Evolutionary conservation across 2,329 filamentous ascomycete species (phyloP).

Genomic region (Chaetomium sp.): DNA sequence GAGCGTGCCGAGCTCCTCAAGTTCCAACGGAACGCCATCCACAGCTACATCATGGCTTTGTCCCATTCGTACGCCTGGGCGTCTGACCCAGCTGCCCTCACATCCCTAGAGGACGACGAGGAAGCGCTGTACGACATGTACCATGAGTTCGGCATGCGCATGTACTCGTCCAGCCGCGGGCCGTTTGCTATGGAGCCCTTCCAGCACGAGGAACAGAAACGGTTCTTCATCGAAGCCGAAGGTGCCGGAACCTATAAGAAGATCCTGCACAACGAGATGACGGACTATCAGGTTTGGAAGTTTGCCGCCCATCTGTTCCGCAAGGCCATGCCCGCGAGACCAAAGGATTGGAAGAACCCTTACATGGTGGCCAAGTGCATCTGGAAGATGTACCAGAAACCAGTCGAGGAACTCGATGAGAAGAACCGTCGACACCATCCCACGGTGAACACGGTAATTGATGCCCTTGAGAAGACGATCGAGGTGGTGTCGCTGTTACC

Average conservation of each 20-base stretch:
- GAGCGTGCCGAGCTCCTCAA: slow-evolving; percentile 66
- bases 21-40: slow-evolving; percentile 72
- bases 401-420: slow-evolving; percentile 36
- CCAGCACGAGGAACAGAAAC: slow-evolving; percentile 48
- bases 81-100: slow-evolving; percentile 26
- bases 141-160: slow-evolving; percentile 53
- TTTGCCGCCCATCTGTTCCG: slow-evolving; percentile 51
- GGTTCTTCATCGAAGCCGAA: slow-evolving; percentile 49
- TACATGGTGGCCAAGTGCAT: slow-evolving; percentile 58
- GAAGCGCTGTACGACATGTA: slow-evolving; percentile 54
- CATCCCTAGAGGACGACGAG: slow-evolving; percentile 38
- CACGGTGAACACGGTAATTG: slow-evolving; percentile 38
- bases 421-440: slow-evolving; percentile 36
- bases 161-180: slow-evolving; percentile 56
- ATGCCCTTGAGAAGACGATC: slow-evolving; percentile 45
- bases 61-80: slow-evolving; percentile 50
- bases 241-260: slow-evolving; percentile 46
- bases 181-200: slow-evolving; percentile 59
- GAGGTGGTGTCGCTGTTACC: slow-evolving; percentile 44
- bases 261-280: slow-evolving; percentile 50
- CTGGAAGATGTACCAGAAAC: slow-evolving; percentile 57
- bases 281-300: slow-evolving; percentile 55
- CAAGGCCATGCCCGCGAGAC: slow-evolving; percentile 48
- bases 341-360: slow-evolving; percentile 52
- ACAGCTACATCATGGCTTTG: slow-evolving; percentile 63